Evolutionary conservation across 495 filamentous ascomycete species (phyloP), one percentile per base, ranked within the genome.

Genomic region (Penicillium maclennaniae): DNA sequence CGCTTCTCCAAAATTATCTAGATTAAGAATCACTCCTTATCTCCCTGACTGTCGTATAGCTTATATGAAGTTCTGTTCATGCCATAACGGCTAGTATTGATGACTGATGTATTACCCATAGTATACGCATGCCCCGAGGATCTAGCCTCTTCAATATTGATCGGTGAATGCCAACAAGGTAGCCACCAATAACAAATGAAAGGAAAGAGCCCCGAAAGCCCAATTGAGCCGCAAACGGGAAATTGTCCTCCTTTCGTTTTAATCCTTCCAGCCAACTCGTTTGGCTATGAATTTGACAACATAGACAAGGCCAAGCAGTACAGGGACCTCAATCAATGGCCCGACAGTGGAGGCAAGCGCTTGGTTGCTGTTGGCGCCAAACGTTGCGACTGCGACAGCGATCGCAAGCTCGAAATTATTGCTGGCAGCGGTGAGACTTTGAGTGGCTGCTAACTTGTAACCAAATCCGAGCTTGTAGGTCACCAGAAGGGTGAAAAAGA

Each of bases 381-480:
- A 96, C 3, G 86, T 84, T 4, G 91, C 89, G 5, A 96, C 84
- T 3, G 89, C 91, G 2, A 97, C 91, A 1, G 92, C 92, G 70
- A 97, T 95, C 0, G 92, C 92, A 16, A 96, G 69, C 74, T 96
- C 92, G 60, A 97, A 96, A 61, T 96, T 96, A 56, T 97, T 97
- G 66, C 91, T 96, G 4, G 92, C 92, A 6, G 92, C 92, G 0
- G 92, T 96, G 58, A 96, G 93, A 60, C 88, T 89, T 72, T 96
- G 92, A 10, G 92, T 95, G 10, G 80, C 78, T 1, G 81, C 79
- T 3, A 91, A 61, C 42, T 70, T 72, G 62, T 96, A 96, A 0
- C 83, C 82, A 59, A 92, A 92, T 0, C 89, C 87, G n/a, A 81
- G 56, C 28, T 66, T 72, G 45, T 80, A 69, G 6, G 80, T 71